Percentiles rank a stretch among this genome's conserved stretches.
Evolutionary conservation across 129 eudicot species (phyloP).

Genomic region (Centella asiatica): DNA sequence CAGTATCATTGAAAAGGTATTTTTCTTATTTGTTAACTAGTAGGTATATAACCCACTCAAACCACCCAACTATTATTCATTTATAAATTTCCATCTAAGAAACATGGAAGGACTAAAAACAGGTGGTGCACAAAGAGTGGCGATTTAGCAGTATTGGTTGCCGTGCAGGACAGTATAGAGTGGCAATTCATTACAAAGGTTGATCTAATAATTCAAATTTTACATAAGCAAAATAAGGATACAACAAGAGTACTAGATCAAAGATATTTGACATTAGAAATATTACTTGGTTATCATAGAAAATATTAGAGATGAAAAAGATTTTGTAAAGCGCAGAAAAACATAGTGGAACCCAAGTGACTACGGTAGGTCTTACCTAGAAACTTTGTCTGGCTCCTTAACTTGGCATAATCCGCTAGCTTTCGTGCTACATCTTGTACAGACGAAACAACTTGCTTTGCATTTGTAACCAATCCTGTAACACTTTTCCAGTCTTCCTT

Average conservation of each 20-base stretch:
- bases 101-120: background rate
- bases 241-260: background rate
- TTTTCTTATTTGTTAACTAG: no score
- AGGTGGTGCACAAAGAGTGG: background rate
- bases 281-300: background rate
- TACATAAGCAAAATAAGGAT: no score
- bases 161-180: background rate
- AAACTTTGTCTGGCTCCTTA: slow-evolving; percentile 31
- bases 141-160: background rate
- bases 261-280: background rate
- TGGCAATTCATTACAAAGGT: background rate
- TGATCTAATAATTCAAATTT: no score
- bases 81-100: background rate
- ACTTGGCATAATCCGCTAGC: slow-evolving; percentile 71
- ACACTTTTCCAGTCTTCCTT: slow-evolving; percentile 85
- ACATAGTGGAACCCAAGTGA: background rate
- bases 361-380: slow-evolving; percentile 39
- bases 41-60: no score
- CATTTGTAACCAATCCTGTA: slow-evolving; percentile 65
- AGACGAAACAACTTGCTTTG: slow-evolving; percentile 75
- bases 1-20: background rate
- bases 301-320: background rate
- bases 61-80: background rate
- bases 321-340: background rate
- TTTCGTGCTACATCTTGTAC: slow-evolving; percentile 93